Base-by-base conservation (phyloP, 1,284 basidiomycete species). In the Dichomitus squalens region DNA sequence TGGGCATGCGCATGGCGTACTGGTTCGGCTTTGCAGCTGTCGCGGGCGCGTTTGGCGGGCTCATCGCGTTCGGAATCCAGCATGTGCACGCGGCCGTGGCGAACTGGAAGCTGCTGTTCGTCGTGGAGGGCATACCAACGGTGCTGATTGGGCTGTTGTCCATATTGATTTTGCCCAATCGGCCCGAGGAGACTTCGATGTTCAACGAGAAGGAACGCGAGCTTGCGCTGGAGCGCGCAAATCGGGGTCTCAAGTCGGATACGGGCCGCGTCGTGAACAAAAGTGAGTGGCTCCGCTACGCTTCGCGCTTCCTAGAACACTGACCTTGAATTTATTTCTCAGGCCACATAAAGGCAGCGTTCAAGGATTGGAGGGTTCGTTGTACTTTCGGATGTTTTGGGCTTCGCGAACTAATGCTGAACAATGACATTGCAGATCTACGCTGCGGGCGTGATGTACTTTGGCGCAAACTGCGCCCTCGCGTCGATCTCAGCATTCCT, bases 401-500 rank as follows among this genome's bases (percentile, higher is more conserved):
- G 21, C 29, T 21, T 27, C 25, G n/a, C 36, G 29, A 16, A 38
- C 20, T 27, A 50, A 35, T 39, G n/a, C 43, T 41, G n/a, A 40
- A 16, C 6, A 14, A 29, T 33, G 21, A 11, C 49, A 25, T 61
- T 36, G 29, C 36, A 88, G 85, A 76, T 88, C 18, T 89, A 88
- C 60, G 62, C 75, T 6, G 86, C 79, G 20, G 86, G 87, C 0
- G 73, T 85, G n/a, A 82, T 88, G 49, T 92, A 89, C 71, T 92
- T 91, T 61, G 90, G 88, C 25, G 76, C 91, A 58, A 95, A 95
- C 71, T 83, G 87, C 53, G 87, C 88, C 1, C 78, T 94, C 2
- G 89, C 90, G 8, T 88, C 87, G 2, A 87, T 92, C 43, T 87
- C 87, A 2, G 93, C 91, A 0, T 95, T 95, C 75, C 75, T 95